Base-by-base conservation (phyloP, 1,284 basidiomycete genomes). In the Boletus smithii region DNA sequence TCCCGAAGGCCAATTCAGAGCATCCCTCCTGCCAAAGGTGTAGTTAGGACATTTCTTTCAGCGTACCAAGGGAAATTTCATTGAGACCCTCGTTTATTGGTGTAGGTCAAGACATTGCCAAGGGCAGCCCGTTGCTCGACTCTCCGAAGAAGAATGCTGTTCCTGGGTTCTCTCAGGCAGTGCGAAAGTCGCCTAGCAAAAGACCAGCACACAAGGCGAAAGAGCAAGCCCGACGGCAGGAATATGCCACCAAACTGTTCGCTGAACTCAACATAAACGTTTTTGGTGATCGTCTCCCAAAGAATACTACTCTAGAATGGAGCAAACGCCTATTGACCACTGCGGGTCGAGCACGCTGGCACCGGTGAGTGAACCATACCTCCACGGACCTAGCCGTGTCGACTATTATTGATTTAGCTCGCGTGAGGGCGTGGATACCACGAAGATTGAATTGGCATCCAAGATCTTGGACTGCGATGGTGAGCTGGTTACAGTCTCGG, bases 381-480 rank as follows among this genome's bases (percentile, higher is more conserved):
- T 44, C 5, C 11, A 40, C n/a, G 6, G 0, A 9, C 8, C 7
- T 8, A 24, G 9, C 17, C 7, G 14, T 13, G 27, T 37, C n/a
- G 30, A 50, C n/a, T 18, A 38, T 8, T 16, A 17, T 22, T 18
- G 30, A 79, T 29, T 29, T 48, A 83, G 81, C 46, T 73, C 74
- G 29, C 69, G 72, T 42, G 72, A 81, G 23, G 77, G 79, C 10
- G 63, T 69, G 17, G 69, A 79, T 48, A 75, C 67, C 7, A 74
- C 74, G 2, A 75, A 76, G 54, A 89, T 93, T 46, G 83, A 92
- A 57, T 70, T 93, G 11, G 82, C 88, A 5, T 75, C 76, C 42
- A 92, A 92, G 62, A 82, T 93, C 29, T 66, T 91, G 44, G 87
- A 90, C 57, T 79, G 73, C 42, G 79, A 85, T 53, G 86, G 88